phyloP scores from a whole-genome alignment of 139 green algal species.

The Chlorella sorokiniana region DNA sequence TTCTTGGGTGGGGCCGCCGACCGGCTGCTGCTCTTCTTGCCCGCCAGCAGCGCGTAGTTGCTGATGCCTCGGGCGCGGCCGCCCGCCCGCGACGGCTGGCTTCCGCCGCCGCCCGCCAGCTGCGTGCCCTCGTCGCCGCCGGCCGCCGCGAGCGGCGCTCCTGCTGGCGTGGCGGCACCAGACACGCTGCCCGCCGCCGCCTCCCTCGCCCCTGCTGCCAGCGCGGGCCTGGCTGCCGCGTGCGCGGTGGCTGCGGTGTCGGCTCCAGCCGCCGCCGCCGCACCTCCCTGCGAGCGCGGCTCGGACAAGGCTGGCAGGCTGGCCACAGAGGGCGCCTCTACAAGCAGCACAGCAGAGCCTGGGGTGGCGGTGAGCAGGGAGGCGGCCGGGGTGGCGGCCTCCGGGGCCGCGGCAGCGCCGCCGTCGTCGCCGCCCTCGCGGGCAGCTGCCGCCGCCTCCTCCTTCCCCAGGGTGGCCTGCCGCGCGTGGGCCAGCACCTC shows the following conservation, averaged over 20 bases:
- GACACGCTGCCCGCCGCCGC: no score
- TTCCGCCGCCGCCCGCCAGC: not conserved
- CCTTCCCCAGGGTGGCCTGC: not conserved
- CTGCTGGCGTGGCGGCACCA: not conserved
- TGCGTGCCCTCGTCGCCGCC: constrained; percentile 4
- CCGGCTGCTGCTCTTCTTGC: constrained; percentile 32
- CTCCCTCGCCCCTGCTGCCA: not conserved
- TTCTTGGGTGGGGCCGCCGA: constrained; percentile 30
- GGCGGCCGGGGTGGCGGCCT: not conserved
- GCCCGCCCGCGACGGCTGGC: not conserved
- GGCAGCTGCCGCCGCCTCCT: not conserved
- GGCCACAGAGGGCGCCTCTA: constrained; percentile 5
- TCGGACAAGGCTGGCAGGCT: not conserved
- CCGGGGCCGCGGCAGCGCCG: not conserved
- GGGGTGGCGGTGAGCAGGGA: constrained; percentile 14
- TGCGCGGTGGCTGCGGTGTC: not conserved
- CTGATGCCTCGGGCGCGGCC: constrained; percentile 8
- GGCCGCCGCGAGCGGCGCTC: not conserved
- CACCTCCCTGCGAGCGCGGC: not conserved
- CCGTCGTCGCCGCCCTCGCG: not conserved
- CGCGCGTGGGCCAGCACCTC: not conserved
- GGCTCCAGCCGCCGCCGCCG: not conserved
- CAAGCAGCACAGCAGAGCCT: not conserved
- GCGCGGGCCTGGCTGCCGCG: not conserved
- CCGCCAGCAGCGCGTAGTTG: constrained; percentile 57